These are phyloP conservation scores for Herpetomonas samuelpessoai DNA, from an alignment of 208 protist species.

Conservation along the genomic window DNA sequence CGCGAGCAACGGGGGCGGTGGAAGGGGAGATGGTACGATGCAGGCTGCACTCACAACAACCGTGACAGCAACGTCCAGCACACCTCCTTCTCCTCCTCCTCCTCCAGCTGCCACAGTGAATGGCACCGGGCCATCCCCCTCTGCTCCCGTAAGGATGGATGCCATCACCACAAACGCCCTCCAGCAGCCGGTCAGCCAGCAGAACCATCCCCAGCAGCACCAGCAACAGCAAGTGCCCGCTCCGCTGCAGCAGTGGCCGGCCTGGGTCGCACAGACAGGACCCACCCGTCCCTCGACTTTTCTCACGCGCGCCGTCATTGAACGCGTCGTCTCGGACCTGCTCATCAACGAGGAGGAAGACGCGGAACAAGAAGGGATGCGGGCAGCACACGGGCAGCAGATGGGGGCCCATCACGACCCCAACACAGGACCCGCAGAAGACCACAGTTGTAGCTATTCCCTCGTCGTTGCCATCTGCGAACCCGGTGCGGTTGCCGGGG, in stretches of 20 bases:
- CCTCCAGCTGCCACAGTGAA: too few species aligned
- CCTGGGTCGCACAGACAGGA: conserved; percentile 12
- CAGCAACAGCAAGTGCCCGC: neutral
- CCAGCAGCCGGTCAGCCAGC: neutral
- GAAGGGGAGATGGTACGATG: too few species aligned
- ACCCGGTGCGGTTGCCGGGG: neutral
- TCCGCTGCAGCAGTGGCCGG: conserved; percentile 19
- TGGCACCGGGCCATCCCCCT: neutral
- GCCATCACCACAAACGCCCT: neutral
- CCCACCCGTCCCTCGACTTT: conserved; percentile 24
- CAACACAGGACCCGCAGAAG: neutral
- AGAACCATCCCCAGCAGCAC: conserved; percentile 1
- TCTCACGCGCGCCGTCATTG: conserved; percentile 46
- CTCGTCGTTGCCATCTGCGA: conserved; percentile 40
- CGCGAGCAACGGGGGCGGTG: neutral
- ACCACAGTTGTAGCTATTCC: conserved; percentile 23
- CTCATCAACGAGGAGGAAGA: conserved; percentile 37
- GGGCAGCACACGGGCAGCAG: neutral
- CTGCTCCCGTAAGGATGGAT: too few species aligned
- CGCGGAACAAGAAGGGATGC: too few species aligned
- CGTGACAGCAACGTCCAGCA: too few species aligned
- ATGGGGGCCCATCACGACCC: too few species aligned
- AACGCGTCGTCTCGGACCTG: conserved; percentile 56
- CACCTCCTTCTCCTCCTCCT: too few species aligned
- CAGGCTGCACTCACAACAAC: neutral